phyloP scores from a whole-genome alignment of 768 basidiomycete species.

The Inosperma sp. region DNA sequence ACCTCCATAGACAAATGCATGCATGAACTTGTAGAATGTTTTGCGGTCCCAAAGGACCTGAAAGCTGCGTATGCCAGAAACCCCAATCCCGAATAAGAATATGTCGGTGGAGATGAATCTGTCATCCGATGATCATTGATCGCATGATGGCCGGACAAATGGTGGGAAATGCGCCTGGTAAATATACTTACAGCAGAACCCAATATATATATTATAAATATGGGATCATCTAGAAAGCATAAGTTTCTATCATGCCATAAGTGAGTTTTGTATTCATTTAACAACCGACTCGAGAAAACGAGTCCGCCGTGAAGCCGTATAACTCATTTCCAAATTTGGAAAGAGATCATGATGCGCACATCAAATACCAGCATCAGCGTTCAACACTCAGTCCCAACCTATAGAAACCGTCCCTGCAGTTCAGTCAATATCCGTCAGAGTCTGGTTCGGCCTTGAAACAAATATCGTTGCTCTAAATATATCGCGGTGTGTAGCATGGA shows the following conservation, averaged over 20 bases:
- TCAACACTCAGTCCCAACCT: too few species aligned
- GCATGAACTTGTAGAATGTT: neutral
- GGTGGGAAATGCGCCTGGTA: neutral
- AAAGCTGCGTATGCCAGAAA: neutral
- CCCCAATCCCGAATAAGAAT: neutral
- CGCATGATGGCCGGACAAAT: neutral
- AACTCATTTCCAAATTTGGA: neutral
- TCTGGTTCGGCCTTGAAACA: too few species aligned
- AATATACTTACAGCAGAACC: neutral
- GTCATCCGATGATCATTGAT: too few species aligned
- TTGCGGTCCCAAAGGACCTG: neutral
- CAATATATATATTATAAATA: slow-evolving; percentile 4
- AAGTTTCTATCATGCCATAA: neutral
- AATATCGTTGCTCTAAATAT: too few species aligned
- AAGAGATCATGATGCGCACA: too few species aligned
- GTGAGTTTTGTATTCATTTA: neutral
- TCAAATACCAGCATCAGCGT: too few species aligned
- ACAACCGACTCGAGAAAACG: neutral
- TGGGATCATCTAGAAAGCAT: neutral
- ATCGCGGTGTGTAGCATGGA: too few species aligned
- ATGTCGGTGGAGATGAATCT: too few species aligned
- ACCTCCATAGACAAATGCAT: neutral
- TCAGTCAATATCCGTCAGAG: too few species aligned
- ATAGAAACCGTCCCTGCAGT: too few species aligned
- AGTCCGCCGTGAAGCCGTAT: neutral